These are phyloP conservation scores for Jaminaea rosea DNA, from an alignment of 1,284 basidiomycete genomes.

Conservation along the genomic window DNA sequence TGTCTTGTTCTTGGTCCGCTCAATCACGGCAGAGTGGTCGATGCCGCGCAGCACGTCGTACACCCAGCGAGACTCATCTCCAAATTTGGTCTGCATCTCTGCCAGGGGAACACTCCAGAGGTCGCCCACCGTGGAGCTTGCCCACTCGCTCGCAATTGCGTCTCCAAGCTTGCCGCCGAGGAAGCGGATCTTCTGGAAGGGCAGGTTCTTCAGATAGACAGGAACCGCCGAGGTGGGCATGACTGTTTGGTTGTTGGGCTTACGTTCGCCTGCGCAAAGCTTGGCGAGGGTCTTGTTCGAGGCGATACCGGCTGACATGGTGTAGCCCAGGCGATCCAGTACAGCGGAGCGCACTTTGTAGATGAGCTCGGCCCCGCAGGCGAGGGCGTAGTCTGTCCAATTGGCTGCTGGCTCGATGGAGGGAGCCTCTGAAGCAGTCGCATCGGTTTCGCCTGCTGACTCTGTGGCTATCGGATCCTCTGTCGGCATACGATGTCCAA, in stretches of 20 bases:
- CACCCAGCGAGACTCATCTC: conserved; percentile 64
- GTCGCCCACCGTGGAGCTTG: conserved; percentile 71
- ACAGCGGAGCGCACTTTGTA: conserved; percentile 64
- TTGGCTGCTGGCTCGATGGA: conserved; percentile 46
- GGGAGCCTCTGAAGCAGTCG: background rate
- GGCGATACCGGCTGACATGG: conserved; percentile 83
- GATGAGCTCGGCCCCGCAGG: conserved; percentile 82
- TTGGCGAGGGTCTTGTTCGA: conserved; percentile 91
- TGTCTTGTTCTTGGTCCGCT: conserved; percentile 33
- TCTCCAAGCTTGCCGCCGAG: conserved; percentile 89
- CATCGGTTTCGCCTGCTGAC: background rate
- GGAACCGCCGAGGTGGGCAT: conserved; percentile 26
- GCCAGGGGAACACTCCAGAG: conserved; percentile 53
- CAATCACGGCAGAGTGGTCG: conserved; percentile 73
- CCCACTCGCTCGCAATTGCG: conserved; percentile 76
- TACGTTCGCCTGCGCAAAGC: conserved; percentile 51
- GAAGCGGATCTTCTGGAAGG: conserved; percentile 61
- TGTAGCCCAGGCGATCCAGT: conserved; percentile 69
- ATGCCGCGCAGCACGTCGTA: conserved; percentile 75
- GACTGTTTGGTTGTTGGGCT: conserved; percentile 41
- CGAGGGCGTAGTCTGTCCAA: conserved; percentile 89
- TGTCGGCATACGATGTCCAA: conserved; percentile 65
- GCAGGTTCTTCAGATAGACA: conserved; percentile 30
- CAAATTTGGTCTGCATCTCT: conserved; percentile 73
- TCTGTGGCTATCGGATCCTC: background rate